Conservation (phyloP, 306 rosid species). For the Castanea crenata region DNA sequence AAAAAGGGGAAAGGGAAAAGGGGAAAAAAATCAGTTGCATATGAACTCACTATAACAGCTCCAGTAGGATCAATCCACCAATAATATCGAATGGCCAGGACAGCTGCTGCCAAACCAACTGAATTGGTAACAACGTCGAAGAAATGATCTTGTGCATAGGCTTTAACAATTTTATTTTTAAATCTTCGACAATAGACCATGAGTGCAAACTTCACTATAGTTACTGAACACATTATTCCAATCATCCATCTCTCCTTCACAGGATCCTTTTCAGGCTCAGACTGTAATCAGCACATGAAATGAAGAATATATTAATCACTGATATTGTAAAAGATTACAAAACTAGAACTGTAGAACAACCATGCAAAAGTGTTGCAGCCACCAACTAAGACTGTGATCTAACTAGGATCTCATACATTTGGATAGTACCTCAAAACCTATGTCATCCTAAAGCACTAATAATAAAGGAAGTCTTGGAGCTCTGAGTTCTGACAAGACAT, state of each 20-base stretch:
- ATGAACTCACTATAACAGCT: conserved; percentile 69
- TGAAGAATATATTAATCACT: not conserved
- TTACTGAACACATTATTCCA: conserved; percentile 63
- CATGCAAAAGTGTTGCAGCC: not conserved
- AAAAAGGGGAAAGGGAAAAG: not conserved
- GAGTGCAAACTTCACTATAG: conserved; percentile 65
- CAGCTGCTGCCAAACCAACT: conserved; percentile 78
- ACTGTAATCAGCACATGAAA: conserved; percentile 22
- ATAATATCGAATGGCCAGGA: conserved; percentile 48
- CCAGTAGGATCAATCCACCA: conserved; percentile 89
- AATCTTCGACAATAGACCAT: conserved; percentile 71
- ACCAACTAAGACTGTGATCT: not conserved
- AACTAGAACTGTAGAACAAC: not conserved
- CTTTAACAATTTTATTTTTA: conserved; percentile 60
- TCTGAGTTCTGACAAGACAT: not conserved
- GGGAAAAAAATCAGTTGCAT: not conserved
- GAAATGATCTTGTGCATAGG: conserved; percentile 80
- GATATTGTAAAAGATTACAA: not conserved
- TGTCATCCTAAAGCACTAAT: not conserved
- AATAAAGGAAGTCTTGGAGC: too few species aligned
- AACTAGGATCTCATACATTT: too few species aligned
- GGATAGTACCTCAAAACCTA: not conserved
- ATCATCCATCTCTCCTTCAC: conserved; percentile 55
- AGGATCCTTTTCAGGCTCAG: conserved; percentile 30
- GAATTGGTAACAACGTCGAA: conserved; percentile 78